Evolutionary conservation across 2,329 filamentous ascomycete species (phyloP).

Genomic region (Penicillium oxalicum): DNA sequence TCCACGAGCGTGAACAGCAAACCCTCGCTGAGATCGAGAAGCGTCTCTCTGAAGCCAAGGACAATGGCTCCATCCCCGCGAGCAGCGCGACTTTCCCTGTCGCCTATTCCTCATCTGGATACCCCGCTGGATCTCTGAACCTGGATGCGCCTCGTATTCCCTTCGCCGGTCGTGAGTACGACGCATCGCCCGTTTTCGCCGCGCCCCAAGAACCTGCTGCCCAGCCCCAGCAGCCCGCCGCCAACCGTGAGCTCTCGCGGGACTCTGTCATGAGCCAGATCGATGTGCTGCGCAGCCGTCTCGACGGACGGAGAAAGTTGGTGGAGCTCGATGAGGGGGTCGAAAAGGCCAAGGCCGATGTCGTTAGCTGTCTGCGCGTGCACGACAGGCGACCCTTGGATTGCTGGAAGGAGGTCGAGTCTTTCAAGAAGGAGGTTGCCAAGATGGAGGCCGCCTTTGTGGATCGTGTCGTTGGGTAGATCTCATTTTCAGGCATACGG

Average conservation of each 20-base stretch:
- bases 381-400: slow-evolving; percentile 85
- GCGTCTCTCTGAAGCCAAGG: slow-evolving; percentile 45
- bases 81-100: slow-evolving; percentile 25
- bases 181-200: slow-evolving; percentile 15
- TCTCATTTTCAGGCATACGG: background rate
- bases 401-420: slow-evolving; percentile 90
- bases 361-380: slow-evolving; percentile 73
- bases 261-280: slow-evolving; percentile 54
- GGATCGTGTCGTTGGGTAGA: slow-evolving; percentile 59
- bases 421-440: slow-evolving; percentile 83
- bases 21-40: slow-evolving; percentile 65
- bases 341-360: slow-evolving; percentile 66
- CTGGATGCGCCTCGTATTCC: slow-evolving; percentile 41
- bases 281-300: slow-evolving; percentile 51
- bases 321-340: slow-evolving; percentile 63
- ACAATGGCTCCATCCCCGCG: slow-evolving; percentile 17
- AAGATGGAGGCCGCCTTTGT: slow-evolving; percentile 83
- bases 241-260: slow-evolving; percentile 45
- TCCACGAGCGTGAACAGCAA: slow-evolving; percentile 64
- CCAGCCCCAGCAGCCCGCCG: slow-evolving; percentile 9
- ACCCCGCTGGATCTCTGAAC: slow-evolving; percentile 28
- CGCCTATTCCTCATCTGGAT: slow-evolving; percentile 15
- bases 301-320: slow-evolving; percentile 56
- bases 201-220: slow-evolving; percentile 15
- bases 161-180: slow-evolving; percentile 37